Evolutionary conservation across 2,329 filamentous ascomycete species (phyloP), one percentile per base, ranked within the genome.

Genomic region (Chrysoporthe puriensis): DNA sequence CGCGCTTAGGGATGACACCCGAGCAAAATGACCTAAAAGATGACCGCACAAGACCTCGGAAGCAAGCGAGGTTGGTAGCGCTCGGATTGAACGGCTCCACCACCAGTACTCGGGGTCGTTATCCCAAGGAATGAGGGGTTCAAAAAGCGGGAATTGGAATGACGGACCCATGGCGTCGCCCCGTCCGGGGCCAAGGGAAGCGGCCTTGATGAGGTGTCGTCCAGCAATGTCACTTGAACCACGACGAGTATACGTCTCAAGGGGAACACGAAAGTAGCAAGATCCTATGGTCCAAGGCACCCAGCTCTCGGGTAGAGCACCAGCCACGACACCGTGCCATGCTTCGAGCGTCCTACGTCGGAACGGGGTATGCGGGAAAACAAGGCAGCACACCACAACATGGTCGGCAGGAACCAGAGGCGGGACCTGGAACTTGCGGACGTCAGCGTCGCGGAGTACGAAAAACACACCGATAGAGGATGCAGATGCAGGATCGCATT

Each of bases 41-140:
- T 54, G 61, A 50, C 48, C 61, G 43, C n/a, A 58, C 58, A 43
- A 32, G 50, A 54, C 21, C 32, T 63, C 58, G 62, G 64, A 63
- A 61, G 48, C 63, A 64, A 60, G 61, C 64, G 50, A 67, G 9
- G 61, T 57, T 18, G 34, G 54, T 14, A 57, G 4, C 60, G 7
- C 34, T 57, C 57, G 40, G 36, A 42, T 56, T 64, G 26, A 44
- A 48, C 64, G 59, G 61, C 42, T 16, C 54, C 61, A 64, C 57
- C 50, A 54, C 50, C 50, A 26, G 26, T 11, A 26, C 32, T 21
- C 8, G 32, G 50, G 50, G 50, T 50, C 32, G 26, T 14, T 32
- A 21, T 13, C 11, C 32, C 21, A 54, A 54, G 26, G 50, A 26
- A 54, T 14, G 59, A 26, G 48, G 36, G 61, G 66, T 67, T 26